Evolutionary conservation across 495 filamentous ascomycete species (phyloP).

Genomic region (Letharia columbiana): DNA sequence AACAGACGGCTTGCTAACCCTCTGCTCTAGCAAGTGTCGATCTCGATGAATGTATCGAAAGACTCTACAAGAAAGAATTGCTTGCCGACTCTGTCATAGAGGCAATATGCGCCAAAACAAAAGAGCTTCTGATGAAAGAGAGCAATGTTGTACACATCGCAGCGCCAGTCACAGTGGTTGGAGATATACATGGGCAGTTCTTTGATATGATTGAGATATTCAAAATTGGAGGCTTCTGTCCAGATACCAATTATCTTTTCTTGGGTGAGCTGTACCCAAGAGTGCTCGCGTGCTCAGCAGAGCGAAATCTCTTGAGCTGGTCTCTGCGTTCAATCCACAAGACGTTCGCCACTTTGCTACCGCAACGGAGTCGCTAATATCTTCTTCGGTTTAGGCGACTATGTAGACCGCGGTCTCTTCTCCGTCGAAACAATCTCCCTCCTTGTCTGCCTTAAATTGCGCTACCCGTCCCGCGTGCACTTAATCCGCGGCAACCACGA

Average conservation of each 20-base stretch:
- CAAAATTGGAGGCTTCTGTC: slow-evolving; percentile 91
- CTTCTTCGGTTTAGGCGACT: slow-evolving; percentile 69
- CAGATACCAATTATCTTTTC: slow-evolving; percentile 96
- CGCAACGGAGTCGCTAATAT: not conserved
- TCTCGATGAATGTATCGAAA: slow-evolving; percentile 93
- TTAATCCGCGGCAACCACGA: slow-evolving; percentile 96
- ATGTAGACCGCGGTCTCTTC: slow-evolving; percentile 95
- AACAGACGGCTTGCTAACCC: slow-evolving; percentile 11
- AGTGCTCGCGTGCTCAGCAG: not conserved
- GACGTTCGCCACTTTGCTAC: not conserved
- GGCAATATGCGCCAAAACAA: slow-evolving; percentile 97
- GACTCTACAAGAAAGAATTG: slow-evolving; percentile 92
- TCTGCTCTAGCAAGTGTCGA: slow-evolving; percentile 72
- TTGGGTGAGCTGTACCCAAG: slow-evolving; percentile 53
- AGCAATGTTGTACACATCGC: slow-evolving; percentile 98
- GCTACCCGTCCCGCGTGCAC: slow-evolving; percentile 86
- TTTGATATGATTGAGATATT: slow-evolving; percentile 99
- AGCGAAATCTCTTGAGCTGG: not conserved
- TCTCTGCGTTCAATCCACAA: not conserved
- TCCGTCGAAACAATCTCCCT: slow-evolving; percentile 95
- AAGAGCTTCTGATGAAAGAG: slow-evolving; percentile 97
- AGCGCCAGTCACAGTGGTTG: slow-evolving; percentile 95
- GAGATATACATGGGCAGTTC: slow-evolving; percentile 98
- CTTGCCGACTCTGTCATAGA: slow-evolving; percentile 97
- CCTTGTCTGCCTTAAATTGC: slow-evolving; percentile 85